A percentile compares a stretch with the other conserved stretches of the same genome.
Evolutionary conservation across 768 basidiomycete species (phyloP).

Genomic region (Sarcodon sp.): DNA sequence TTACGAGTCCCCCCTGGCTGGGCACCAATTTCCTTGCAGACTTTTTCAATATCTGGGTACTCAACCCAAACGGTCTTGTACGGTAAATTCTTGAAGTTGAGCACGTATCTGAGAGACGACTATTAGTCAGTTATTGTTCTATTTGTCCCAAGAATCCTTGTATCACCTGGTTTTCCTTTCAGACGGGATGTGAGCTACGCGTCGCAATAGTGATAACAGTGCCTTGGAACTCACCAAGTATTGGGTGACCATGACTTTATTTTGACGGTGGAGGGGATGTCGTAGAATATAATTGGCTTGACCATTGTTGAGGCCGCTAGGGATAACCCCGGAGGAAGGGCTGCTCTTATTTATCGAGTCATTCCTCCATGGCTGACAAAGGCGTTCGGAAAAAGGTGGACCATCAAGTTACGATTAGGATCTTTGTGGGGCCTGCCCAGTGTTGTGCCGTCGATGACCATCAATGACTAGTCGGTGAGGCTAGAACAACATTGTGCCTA

Average conservation of each 20-base stretch:
- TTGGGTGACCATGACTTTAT: slow-evolving; percentile 22
- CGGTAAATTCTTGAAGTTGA: slow-evolving; percentile 24
- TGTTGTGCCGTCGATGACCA: too few relatives aligned
- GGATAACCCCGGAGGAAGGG: too few relatives aligned
- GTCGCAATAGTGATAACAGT: background rate
- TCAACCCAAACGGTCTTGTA: slow-evolving; percentile 35
- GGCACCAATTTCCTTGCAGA: slow-evolving; percentile 23
- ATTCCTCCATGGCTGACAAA: too few relatives aligned
- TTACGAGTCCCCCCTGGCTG: slow-evolving; percentile 15
- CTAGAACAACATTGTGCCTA: too few relatives aligned
- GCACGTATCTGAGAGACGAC: slow-evolving; percentile 18
- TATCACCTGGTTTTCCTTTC: slow-evolving; percentile 17
- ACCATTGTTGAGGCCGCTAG: slow-evolving; percentile 1
- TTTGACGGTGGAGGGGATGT: slow-evolving; percentile 19
- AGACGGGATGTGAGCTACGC: background rate
- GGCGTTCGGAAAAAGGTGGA: too few relatives aligned
- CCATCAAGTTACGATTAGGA: too few relatives aligned
- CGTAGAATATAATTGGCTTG: slow-evolving; percentile 23
- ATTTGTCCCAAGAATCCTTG: background rate
- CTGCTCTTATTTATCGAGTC: too few relatives aligned
- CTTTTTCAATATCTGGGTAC: slow-evolving; percentile 28
- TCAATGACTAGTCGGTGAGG: too few relatives aligned
- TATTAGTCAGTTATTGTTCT: background rate
- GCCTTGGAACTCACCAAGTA: slow-evolving; percentile 9
- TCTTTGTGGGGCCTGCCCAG: too few relatives aligned